Evolutionary conservation across 306 rosid genomes (phyloP), one percentile per base, ranked within the genome.

Genomic region (Spatholobus suberectus): DNA sequence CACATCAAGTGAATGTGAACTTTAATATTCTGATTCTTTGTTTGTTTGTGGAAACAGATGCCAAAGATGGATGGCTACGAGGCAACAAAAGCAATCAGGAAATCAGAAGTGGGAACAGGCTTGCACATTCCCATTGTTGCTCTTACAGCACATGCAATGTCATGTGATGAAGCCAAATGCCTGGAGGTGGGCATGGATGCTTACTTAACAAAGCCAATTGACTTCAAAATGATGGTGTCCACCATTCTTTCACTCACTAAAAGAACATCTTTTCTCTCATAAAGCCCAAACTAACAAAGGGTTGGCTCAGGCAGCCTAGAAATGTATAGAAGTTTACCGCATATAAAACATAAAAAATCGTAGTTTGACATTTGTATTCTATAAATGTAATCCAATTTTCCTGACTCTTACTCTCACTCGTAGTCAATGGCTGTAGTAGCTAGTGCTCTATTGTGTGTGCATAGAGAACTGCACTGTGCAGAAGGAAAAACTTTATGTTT

Each of bases 161-260:
- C 97, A 72, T 96, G 90, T 17, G 99, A 96, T 89, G 98, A 96
- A 88, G 97, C 98, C 29, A 96, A 96, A 83, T 96, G 99, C 91
- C 79, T 96, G 84, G 92, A 96, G 81, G 99, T 96, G 77, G 99
- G 99, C 57, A 96, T 96, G 99, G 99, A 96, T 92, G 99, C 99
- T 80, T 96, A 96, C 78, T 86, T 96, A 55, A 96, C 99, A 69
- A 96, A 96, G 84, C 99, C 99, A 59, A 96, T 96, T 83, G 97
- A 96, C 83, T 92, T 89, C 93, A 96, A 96, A 88, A 76, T 87
- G 67, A 96, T 94, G 99, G 97, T 96, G 21, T 94, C 97, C 52
- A 96, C 99, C 89, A 96, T 96, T 73, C 97, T 94, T 68, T 92
- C 99, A 73, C 97, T 94, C 93, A 91, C 97, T 23, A 87, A 81